A percentile compares a stretch with the other conserved stretches of the same genome.
phyloP scores from a whole-genome alignment of 2,329 filamentous ascomycete species.

The Cyclaneusma minus region DNA sequence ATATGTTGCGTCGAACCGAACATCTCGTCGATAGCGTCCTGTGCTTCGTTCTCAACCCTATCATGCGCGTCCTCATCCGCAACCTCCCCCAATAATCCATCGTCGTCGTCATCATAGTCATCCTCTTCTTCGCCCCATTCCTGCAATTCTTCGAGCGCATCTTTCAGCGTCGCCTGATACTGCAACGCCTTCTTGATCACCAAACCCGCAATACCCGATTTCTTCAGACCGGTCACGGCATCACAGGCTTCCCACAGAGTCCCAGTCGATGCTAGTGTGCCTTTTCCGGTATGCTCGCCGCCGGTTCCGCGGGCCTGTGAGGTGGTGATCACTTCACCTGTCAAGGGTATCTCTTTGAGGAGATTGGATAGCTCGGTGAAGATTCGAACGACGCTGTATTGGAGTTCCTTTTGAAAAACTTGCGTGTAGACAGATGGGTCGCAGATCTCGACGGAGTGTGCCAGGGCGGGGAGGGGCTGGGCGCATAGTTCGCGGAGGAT shows the following conservation, averaged over 20 bases:
- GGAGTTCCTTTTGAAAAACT: conserved; percentile 47
- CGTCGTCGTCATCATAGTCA: conserved; percentile 38
- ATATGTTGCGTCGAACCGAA: conserved; percentile 48
- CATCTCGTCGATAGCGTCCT: conserved; percentile 50
- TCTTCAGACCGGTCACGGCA: conserved; percentile 45
- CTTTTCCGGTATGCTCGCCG: conserved; percentile 23
- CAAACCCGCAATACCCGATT: conserved; percentile 52
- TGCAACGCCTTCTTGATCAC: conserved; percentile 58
- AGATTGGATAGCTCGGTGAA: conserved; percentile 48
- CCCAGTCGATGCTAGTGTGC: conserved; percentile 51
- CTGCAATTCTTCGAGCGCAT: conserved; percentile 73
- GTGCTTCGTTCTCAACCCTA: conserved; percentile 22
- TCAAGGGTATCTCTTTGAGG: conserved; percentile 39
- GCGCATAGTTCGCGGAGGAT: conserved; percentile 59
- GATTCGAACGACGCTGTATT: conserved; percentile 39
- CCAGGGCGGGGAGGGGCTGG: conserved; percentile 59
- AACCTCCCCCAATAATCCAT: conserved; percentile 50
- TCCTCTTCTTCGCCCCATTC: conserved; percentile 70
- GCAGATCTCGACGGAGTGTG: conserved; percentile 54
- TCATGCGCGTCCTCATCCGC: conserved; percentile 39
- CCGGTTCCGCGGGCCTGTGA: conserved; percentile 29
- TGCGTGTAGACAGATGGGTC: conserved; percentile 43
- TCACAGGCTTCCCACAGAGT: conserved; percentile 78
- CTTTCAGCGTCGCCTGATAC: conserved; percentile 60
- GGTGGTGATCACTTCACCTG: conserved; percentile 36